phyloP scores from a whole-genome alignment of 208 protist genomes.

The Vickermania ingenoplastis region DNA sequence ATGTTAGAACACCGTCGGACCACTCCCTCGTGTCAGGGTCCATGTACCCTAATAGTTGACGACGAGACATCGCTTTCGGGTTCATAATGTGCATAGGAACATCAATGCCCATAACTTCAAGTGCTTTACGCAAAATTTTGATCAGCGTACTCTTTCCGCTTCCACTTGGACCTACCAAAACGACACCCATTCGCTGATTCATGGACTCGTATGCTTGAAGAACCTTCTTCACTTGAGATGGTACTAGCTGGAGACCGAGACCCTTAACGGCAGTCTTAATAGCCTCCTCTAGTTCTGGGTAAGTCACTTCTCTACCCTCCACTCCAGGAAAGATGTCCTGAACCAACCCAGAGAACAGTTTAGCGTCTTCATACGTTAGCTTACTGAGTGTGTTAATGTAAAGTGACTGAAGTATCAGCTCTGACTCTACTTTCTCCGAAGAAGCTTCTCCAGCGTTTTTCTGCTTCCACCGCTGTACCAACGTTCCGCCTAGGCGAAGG shows the following conservation, averaged over 20 bases:
- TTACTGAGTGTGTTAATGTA: conserved; percentile 97
- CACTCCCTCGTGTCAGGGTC: conserved; percentile 96
- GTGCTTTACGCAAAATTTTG: conserved; percentile 69
- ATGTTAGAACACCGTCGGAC: conserved; percentile 97
- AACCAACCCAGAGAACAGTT: conserved; percentile 91
- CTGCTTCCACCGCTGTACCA: conserved; percentile 65
- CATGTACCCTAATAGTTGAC: conserved; percentile 92
- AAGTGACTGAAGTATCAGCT: conserved; percentile 92
- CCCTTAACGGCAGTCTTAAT: conserved; percentile 52
- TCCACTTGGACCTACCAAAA: conserved; percentile 89
- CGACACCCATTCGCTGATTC: conserved; percentile 90
- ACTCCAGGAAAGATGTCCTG: conserved; percentile 81
- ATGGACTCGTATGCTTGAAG: conserved; percentile 92
- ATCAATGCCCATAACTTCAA: conserved; percentile 60
- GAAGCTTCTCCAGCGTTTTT: conserved; percentile 54
- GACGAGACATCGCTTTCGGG: conserved; percentile 90
- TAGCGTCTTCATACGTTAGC: conserved; percentile 94
- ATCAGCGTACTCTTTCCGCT: conserved; percentile 90
- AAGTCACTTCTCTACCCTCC: conserved; percentile 51
- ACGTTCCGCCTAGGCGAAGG: conserved; percentile 87
- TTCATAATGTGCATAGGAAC: conserved; percentile 88
- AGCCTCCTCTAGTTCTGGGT: conserved; percentile 76
- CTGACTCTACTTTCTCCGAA: conserved; percentile 74
- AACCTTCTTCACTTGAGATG: conserved; percentile 78
- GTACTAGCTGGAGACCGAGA: conserved; percentile 58